Evolutionary conservation across 148 eudicot genomes (phyloP), one percentile per base, ranked within the genome.

Genomic region (Rheum nobile): DNA sequence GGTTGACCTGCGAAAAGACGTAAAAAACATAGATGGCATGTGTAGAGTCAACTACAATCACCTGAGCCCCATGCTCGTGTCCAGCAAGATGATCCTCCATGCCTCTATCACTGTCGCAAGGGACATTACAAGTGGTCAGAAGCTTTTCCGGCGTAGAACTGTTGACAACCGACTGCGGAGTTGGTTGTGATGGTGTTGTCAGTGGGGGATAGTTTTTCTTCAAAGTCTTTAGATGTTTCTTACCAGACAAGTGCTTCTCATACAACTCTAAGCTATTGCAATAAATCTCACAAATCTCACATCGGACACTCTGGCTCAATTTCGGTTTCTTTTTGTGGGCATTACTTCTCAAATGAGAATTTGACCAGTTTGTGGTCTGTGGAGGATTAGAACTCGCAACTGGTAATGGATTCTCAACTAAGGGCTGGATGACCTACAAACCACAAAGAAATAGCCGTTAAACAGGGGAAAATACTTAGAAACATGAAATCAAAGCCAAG

Each of bases 181-280:
- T 71, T 48, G 79, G 71, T 32, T 67, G 71, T 47, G 32, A 22
- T 72, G 74, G 34, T 31, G 61, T 41, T 17, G 41, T 6, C 13
- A 22, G 34, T 11, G 79, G 57, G 35, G 74, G 72, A 79, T 81
- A 79, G 11, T 65, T 73, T 42, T 75, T 67, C 78, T 54, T 34
- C 24, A 84, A 39, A 74, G 32, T 35, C 21, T 69, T 84, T 2
- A 47, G 63, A 54, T 84, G 86, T 61, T 71, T 84, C 61, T 71
- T 84, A 46, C 86, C 86, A 47, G 52, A 65, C 32, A 84, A 7
- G 72, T 84, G 84, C 76, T 76, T 76, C 75, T 74, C 76, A 57
- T 84, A 84, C 41, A 67, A 24, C 21, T 79, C 57, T 67, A 81
- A 38, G 31, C 37, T 72, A 67, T 38, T 74, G 71, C 86, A 84